phyloP scores from a whole-genome alignment of 1,139 yeast species.

The Hemisphaericaspora subhashii region DNA sequence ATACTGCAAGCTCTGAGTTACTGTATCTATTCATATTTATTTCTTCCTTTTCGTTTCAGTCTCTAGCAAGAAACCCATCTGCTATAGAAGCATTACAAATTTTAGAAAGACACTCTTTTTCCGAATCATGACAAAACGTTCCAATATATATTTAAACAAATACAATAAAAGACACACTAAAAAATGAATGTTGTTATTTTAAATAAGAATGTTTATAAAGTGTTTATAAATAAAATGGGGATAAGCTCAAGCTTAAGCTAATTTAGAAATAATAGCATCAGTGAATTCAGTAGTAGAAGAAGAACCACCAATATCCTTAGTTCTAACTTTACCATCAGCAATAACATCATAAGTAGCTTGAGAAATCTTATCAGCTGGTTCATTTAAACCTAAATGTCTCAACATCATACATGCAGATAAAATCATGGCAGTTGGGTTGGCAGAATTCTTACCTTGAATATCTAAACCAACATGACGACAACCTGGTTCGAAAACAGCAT shows the following conservation, averaged over 20 bases:
- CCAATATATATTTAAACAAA: neutral
- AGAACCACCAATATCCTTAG: slow-evolving; percentile 87
- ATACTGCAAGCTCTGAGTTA: too few relatives aligned
- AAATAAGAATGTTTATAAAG: slow-evolving; percentile 1
- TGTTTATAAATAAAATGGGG: slow-evolving; percentile 1
- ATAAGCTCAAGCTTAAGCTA: slow-evolving; percentile 21
- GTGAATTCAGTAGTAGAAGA: slow-evolving; percentile 93
- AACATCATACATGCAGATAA: slow-evolving; percentile 87
- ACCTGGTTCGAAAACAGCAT: slow-evolving; percentile 98
- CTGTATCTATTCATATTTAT: too few relatives aligned
- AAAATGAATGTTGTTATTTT: neutral
- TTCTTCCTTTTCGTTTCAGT: too few relatives aligned
- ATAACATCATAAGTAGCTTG: slow-evolving; percentile 87
- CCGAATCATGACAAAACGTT: neutral
- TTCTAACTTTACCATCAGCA: slow-evolving; percentile 78
- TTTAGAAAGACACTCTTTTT: too few relatives aligned
- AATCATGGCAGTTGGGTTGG: slow-evolving; percentile 98
- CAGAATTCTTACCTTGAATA: slow-evolving; percentile 89
- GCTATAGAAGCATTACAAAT: too few relatives aligned
- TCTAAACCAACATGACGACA: slow-evolving; percentile 99
- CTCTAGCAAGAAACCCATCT: too few relatives aligned
- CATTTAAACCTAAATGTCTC: slow-evolving; percentile 90
- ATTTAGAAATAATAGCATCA: slow-evolving; percentile 71
- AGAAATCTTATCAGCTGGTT: slow-evolving; percentile 81
- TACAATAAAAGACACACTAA: too few relatives aligned